Conservation (phyloP, 2,329 filamentous ascomycete genomes). For the Metarhizium album region DNA sequence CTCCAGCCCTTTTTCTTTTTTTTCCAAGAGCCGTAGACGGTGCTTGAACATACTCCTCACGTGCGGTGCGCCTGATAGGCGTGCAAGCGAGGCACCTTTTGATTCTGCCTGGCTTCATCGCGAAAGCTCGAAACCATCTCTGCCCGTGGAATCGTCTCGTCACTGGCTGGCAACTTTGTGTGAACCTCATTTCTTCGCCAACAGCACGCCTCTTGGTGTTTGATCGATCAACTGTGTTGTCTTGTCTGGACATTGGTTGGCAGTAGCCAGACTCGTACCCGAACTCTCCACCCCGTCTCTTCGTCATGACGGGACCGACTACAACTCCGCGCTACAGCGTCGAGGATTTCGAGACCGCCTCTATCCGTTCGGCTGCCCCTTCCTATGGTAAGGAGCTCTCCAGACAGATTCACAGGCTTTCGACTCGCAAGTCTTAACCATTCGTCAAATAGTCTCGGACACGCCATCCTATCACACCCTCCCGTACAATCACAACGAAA, state of each 20-base stretch:
- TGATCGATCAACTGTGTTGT: neutral
- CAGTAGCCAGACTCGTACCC: too few species aligned
- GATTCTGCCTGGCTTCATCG: neutral
- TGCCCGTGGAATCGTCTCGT: neutral
- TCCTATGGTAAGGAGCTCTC: slow-evolving; percentile 46
- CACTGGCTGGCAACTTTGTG: slow-evolving; percentile 9
- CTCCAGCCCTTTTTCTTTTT: too few species aligned
- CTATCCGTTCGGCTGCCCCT: slow-evolving; percentile 55
- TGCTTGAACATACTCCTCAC: neutral
- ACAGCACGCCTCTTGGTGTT: neutral
- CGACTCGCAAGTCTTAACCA: neutral
- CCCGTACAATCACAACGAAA: slow-evolving; percentile 32
- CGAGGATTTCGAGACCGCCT: slow-evolving; percentile 57
- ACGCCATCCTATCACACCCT: slow-evolving; percentile 54
- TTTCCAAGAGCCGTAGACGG: neutral
- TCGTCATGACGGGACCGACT: slow-evolving; percentile 22
- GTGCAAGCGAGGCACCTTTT: too few species aligned
- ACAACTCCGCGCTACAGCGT: slow-evolving; percentile 25
- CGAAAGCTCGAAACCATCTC: neutral
- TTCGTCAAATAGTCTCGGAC: slow-evolving; percentile 43
- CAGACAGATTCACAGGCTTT: neutral
- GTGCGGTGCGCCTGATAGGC: neutral
- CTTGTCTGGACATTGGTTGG: neutral
- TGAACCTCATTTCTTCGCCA: neutral
- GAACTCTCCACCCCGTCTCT: slow-evolving; percentile 1